A percentile compares a stretch with the other conserved stretches of the same genome.
Evolutionary conservation across 2,329 filamentous ascomycete species (phyloP).

Genomic region (Westerdykella ornata): DNA sequence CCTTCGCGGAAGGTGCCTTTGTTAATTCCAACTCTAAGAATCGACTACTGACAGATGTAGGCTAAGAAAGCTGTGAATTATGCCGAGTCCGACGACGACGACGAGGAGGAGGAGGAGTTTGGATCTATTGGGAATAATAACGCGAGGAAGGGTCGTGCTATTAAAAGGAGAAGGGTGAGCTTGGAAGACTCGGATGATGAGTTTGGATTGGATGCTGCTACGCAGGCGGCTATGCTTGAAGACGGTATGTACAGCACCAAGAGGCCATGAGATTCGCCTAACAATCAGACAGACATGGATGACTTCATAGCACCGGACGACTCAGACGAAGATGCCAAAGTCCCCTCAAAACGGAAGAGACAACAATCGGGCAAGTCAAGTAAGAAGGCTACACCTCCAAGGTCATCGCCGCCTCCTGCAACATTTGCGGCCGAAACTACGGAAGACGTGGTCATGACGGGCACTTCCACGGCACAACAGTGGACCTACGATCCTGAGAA

Average conservation of each 20-base stretch:
- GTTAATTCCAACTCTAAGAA: background rate
- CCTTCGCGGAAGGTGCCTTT: conserved; percentile 68
- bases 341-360: conserved; percentile 64
- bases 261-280: background rate
- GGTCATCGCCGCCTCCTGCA: conserved; percentile 40
- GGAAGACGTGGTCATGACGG: conserved; percentile 50
- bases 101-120: conserved; percentile 66
- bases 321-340: conserved; percentile 60
- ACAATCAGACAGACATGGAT: conserved; percentile 57
- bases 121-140: conserved; percentile 44
- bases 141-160: conserved; percentile 39
- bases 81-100: conserved; percentile 74
- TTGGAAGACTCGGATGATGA: conserved; percentile 61
- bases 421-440: conserved; percentile 45
- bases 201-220: conserved; percentile 54
- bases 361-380: conserved; percentile 57
- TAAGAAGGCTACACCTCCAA: conserved; percentile 44
- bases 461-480: conserved; percentile 67
- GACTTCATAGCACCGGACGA: conserved; percentile 87
- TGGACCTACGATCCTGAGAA: conserved; percentile 70
- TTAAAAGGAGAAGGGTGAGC: conserved; percentile 56
- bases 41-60: conserved; percentile 31
- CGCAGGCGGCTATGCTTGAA: conserved; percentile 50
- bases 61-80: conserved; percentile 67
- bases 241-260: conserved; percentile 41